phyloP scores from a whole-genome alignment of 1,139 yeast genomes.

The Cylindricascospora bacillispora region DNA sequence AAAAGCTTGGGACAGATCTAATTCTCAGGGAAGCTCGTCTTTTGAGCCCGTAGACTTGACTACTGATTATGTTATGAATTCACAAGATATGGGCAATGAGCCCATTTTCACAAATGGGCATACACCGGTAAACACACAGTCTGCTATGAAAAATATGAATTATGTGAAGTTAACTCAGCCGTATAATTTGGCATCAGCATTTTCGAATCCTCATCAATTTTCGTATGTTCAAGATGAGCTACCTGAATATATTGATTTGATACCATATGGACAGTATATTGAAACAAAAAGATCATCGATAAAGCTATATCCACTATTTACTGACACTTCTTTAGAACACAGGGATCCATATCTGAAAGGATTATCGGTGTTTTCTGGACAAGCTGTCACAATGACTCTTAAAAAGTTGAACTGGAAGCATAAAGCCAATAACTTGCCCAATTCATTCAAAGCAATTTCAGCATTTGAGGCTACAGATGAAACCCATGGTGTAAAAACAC shows the following conservation, averaged over 20 bases:
- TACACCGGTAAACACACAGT: too few relatives aligned
- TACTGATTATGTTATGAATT: too few relatives aligned
- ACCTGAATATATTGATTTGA: constrained; percentile 14
- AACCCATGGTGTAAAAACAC: too few relatives aligned
- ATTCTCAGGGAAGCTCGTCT: too few relatives aligned
- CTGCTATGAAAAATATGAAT: too few relatives aligned
- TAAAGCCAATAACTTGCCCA: constrained; percentile 12
- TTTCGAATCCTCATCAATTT: too few relatives aligned
- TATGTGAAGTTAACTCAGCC: too few relatives aligned
- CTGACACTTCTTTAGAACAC: constrained; percentile 16
- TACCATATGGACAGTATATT: constrained; percentile 16
- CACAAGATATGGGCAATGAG: too few relatives aligned
- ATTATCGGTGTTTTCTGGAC: constrained; percentile 12
- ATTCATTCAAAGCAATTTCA: constrained; percentile 15
- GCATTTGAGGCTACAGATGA: constrained; percentile 14
- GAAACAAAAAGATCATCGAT: constrained; percentile 20
- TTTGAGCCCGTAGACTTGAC: too few relatives aligned
- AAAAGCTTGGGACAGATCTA: constrained; percentile 1
- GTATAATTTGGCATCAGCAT: too few relatives aligned
- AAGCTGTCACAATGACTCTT: constrained; percentile 15
- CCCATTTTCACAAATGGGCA: too few relatives aligned
- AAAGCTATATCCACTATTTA: constrained; percentile 14
- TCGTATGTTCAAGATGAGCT: too few relatives aligned
- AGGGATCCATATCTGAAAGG: constrained; percentile 19
- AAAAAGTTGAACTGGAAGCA: constrained; percentile 6